These are phyloP conservation scores for Musa acuminata DNA, from an alignment of 176 grass and related monocot genomes.

Conservation along the genomic window DNA sequence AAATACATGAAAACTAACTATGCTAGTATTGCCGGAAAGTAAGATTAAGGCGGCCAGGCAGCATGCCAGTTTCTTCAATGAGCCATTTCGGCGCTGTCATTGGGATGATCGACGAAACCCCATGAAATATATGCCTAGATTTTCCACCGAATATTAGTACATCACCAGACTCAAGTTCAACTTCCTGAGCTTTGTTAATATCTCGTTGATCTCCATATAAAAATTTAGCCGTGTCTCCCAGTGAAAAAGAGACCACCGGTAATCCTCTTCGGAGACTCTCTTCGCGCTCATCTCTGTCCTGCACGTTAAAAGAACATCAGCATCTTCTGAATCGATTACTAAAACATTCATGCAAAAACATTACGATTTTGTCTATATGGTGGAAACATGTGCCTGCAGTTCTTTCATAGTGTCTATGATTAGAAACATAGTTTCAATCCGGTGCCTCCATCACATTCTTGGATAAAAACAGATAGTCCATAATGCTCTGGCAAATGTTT, in stretches of 20 bases:
- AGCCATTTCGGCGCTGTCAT: slow-evolving; percentile 1
- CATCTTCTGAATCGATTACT: neutral
- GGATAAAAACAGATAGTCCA: no score
- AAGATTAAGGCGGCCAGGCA: slow-evolving; percentile 15
- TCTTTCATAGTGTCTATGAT: no score
- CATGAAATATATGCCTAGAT: slow-evolving; percentile 19
- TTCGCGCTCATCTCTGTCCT: slow-evolving; percentile 13
- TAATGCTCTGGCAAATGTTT: no score
- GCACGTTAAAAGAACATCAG: neutral
- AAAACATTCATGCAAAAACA: neutral
- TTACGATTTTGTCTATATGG: no score
- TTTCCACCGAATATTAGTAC: slow-evolving; percentile 13
- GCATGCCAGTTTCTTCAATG: neutral
- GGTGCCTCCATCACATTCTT: no score
- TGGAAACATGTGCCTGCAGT: no score
- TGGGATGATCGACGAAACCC: slow-evolving; percentile 9
- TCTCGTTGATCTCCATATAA: slow-evolving; percentile 8
- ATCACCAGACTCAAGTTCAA: slow-evolving; percentile 18
- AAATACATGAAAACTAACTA: neutral
- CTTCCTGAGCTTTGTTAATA: neutral
- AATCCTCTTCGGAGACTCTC: slow-evolving; percentile 9
- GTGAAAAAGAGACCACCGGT: slow-evolving; percentile 18
- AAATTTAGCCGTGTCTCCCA: slow-evolving; percentile 18
- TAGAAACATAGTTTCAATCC: no score
- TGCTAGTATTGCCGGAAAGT: slow-evolving; percentile 14